A percentile compares a stretch with the other conserved stretches of the same genome.
Conservation (phyloP, 768 basidiomycete species). For the Mycena crocata region DNA sequence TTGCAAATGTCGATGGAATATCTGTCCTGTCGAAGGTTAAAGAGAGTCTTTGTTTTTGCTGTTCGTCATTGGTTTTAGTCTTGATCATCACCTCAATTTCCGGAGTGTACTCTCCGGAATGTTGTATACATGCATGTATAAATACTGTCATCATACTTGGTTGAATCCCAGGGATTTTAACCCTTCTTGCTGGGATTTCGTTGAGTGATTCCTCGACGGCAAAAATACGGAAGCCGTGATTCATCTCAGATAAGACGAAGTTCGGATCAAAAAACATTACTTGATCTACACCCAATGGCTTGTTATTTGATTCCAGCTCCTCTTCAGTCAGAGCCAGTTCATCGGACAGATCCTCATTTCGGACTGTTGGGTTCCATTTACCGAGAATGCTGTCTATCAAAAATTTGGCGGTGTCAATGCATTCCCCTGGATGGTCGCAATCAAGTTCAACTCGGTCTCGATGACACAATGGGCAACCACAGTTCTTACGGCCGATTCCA, state of each 20-base stretch:
- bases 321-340: neutral
- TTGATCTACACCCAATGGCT: neutral
- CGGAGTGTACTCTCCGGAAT: neutral
- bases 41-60: neutral
- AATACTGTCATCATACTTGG: neutral
- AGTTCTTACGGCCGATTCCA: neutral
- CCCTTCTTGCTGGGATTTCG: neutral
- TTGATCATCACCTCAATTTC: neutral
- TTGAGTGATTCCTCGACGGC: neutral
- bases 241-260: neutral
- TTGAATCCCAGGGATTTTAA: neutral
- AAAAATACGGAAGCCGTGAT: neutral
- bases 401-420: neutral
- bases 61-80: neutral
- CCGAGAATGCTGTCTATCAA: neutral
- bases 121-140: neutral
- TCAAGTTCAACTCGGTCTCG: neutral
- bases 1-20: neutral
- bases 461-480: neutral
- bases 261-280: neutral
- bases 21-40: neutral
- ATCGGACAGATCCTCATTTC: neutral
- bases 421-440: slow-evolving; percentile 5
- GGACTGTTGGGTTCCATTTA: neutral
- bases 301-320: neutral